These are phyloP conservation scores for Striga hermonthica DNA, from an alignment of 305 asterid genomes.

Conservation along the genomic window DNA sequence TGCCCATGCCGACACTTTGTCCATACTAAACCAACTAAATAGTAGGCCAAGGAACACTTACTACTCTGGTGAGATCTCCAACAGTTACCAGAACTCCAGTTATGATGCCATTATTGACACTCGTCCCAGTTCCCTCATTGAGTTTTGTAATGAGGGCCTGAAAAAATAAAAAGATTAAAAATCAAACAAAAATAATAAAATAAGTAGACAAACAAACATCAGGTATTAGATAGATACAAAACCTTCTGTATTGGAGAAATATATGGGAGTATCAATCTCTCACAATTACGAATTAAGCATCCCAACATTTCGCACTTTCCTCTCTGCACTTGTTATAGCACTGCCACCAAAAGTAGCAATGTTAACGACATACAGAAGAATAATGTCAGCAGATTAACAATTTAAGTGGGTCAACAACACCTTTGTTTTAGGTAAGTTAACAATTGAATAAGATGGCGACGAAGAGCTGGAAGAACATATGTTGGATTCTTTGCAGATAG, in stretches of 20 bases:
- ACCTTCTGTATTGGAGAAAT: slow-evolving; percentile 98
- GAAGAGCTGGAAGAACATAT: slow-evolving; percentile 97
- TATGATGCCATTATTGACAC: slow-evolving; percentile 88
- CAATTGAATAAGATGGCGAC: slow-evolving; percentile 94
- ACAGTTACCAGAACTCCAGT: slow-evolving; percentile 97
- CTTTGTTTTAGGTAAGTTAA: slow-evolving; percentile 93
- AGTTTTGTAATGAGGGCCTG: slow-evolving; percentile 94
- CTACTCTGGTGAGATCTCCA: slow-evolving; percentile 99
- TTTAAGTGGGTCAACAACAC: slow-evolving; percentile 38
- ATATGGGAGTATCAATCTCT: slow-evolving; percentile 87
- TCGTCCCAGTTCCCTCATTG: slow-evolving; percentile 86
- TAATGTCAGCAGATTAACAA: slow-evolving; percentile 14
- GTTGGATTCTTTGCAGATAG: slow-evolving; percentile 98
- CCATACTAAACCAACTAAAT: slow-evolving; percentile 21
- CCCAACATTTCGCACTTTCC: slow-evolving; percentile 98
- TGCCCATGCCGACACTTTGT: not conserved
- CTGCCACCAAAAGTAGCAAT: slow-evolving; percentile 54
- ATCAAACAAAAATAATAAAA: slow-evolving; percentile 12
- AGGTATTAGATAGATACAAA: slow-evolving; percentile 25
- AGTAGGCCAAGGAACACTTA: slow-evolving; percentile 41
- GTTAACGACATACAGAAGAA: slow-evolving; percentile 29
- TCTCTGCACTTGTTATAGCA: slow-evolving; percentile 95
- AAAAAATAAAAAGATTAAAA: slow-evolving; percentile 15
- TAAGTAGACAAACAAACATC: not conserved
- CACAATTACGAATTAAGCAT: slow-evolving; percentile 94